Evolutionary conservation across 179 eudicot species (phyloP).

Genomic region (Vitellaria paradoxa): DNA sequence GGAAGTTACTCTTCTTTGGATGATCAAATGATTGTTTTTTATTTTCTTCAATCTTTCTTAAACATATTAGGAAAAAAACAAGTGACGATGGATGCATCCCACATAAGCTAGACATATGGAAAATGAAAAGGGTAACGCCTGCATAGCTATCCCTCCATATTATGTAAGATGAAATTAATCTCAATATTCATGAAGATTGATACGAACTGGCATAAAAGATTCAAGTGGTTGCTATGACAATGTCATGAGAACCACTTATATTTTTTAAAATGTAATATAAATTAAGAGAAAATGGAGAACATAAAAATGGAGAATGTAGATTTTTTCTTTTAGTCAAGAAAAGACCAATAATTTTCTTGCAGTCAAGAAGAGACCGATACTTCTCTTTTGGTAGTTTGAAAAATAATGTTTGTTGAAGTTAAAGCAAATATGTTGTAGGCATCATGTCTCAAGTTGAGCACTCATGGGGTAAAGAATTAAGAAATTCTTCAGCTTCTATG

Average conservation of each 20-base stretch:
- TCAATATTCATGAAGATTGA: neutral
- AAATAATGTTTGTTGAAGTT: too few species aligned
- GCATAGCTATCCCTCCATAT: neutral
- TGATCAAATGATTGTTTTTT: neutral
- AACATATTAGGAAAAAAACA: neutral
- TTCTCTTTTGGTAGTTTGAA: too few species aligned
- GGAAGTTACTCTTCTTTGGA: too few species aligned
- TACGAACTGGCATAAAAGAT: neutral
- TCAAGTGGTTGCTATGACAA: neutral
- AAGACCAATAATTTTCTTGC: too few species aligned
- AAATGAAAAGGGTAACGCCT: neutral
- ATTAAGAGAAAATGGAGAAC: too few species aligned
- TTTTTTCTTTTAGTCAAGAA: too few species aligned
- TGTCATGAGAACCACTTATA: neutral
- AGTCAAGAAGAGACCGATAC: too few species aligned
- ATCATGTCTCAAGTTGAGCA: too few species aligned
- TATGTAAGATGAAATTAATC: neutral
- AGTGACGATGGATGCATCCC: constrained; percentile 7
- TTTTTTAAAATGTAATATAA: neutral
- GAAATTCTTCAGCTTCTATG: too few species aligned
- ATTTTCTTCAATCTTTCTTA: neutral
- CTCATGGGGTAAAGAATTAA: too few species aligned
- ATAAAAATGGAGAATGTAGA: too few species aligned
- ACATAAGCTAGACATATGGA: neutral
- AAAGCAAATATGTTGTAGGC: too few species aligned